These are phyloP conservation scores for Beauveria brongniartii DNA, from an alignment of 2,329 filamentous ascomycete genomes.

Conservation along the genomic window DNA sequence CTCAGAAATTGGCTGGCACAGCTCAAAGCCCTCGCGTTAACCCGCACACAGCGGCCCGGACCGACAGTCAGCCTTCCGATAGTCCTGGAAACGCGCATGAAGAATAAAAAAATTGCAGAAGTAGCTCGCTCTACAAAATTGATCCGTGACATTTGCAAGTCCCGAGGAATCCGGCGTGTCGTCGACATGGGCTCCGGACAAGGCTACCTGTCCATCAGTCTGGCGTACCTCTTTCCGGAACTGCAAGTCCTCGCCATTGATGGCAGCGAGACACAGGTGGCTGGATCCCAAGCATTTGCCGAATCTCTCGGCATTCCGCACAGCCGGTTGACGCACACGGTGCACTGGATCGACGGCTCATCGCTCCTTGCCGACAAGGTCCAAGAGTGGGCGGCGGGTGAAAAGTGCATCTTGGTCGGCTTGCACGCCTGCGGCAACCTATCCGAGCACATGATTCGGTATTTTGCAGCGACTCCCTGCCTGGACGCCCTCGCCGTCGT, in stretches of 20 bases:
- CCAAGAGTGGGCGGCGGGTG: slow-evolving; percentile 19
- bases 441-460: slow-evolving; percentile 25
- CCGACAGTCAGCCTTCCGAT: slow-evolving; percentile 15
- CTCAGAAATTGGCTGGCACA: slow-evolving; percentile 18
- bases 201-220: slow-evolving; percentile 23
- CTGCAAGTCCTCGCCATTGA: slow-evolving; percentile 23
- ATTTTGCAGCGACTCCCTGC: slow-evolving; percentile 18
- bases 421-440: slow-evolving; percentile 26
- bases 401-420: slow-evolving; percentile 24
- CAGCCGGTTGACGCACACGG: slow-evolving; percentile 17
- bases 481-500: slow-evolving; percentile 20
- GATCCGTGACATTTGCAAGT: slow-evolving; percentile 18
- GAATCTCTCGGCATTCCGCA: slow-evolving; percentile 17
- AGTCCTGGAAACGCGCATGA: slow-evolving; percentile 20
- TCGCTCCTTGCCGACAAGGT: slow-evolving; percentile 16
- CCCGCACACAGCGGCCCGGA: slow-evolving; percentile 16
- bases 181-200: slow-evolving; percentile 22
- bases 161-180: slow-evolving; percentile 19
- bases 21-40: slow-evolving; percentile 18
- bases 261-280: slow-evolving; percentile 22
- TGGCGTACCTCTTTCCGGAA: slow-evolving; percentile 22
- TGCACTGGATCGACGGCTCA: slow-evolving; percentile 23
- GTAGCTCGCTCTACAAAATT: slow-evolving; percentile 21
- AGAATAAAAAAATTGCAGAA: slow-evolving; percentile 23
- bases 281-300: slow-evolving; percentile 20